phyloP scores from a whole-genome alignment of 176 grass and related monocot genomes.

The Olyra latifolia region DNA sequence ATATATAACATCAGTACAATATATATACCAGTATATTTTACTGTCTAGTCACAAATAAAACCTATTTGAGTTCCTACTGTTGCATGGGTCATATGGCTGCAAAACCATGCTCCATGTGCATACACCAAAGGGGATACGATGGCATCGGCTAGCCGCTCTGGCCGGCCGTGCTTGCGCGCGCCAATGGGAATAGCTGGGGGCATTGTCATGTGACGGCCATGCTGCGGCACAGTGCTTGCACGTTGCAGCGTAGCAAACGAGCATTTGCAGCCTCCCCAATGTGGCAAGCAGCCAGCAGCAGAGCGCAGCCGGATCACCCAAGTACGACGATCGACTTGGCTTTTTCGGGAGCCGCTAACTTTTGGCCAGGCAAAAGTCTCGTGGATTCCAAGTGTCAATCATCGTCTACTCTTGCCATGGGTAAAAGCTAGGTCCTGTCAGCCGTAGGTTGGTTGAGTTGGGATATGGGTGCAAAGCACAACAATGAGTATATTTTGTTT shows the following conservation, averaged over 20 bases:
- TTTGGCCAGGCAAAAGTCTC: not conserved
- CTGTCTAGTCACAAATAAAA: no score
- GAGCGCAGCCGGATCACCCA: not conserved
- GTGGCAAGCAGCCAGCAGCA: not conserved
- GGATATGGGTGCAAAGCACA: not conserved
- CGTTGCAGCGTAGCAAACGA: slow-evolving; percentile 1
- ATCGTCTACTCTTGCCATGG: slow-evolving; percentile 8
- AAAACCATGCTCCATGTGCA: not conserved
- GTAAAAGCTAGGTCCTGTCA: slow-evolving; percentile 24
- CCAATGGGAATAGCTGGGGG: not conserved
- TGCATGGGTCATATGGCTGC: not conserved
- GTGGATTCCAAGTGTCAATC: slow-evolving; percentile 47
- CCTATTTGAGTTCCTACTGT: no score
- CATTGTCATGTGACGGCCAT: slow-evolving; percentile 17
- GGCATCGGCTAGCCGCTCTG: not conserved
- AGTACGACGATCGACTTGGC: not conserved
- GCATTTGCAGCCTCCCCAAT: slow-evolving; percentile 19
- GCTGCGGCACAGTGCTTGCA: not conserved
- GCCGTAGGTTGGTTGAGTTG: not conserved
- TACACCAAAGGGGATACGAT: not conserved
- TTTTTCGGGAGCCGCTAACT: slow-evolving; percentile 2
- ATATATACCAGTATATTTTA: no score
- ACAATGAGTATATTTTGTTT: slow-evolving; percentile 13
- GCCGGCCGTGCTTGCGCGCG: not conserved
- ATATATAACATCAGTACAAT: no score